Conservation (phyloP, 495 filamentous ascomycete genomes). For the Penicillium odoratum region DNA sequence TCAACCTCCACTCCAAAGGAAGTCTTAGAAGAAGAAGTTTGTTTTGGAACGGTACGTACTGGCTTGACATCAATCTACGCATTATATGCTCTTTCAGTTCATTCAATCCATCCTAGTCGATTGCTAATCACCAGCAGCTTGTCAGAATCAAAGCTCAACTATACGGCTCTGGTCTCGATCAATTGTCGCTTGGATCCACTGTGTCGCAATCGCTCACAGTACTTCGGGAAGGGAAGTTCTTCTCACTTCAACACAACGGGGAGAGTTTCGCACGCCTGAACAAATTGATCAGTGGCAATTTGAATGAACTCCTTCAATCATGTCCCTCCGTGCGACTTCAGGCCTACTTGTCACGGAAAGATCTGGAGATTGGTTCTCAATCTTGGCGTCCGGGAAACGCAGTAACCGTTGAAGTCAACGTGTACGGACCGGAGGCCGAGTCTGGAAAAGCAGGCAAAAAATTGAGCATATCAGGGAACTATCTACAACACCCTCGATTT, state of each 20-base stretch:
- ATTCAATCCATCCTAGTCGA: background rate
- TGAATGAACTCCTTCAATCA: background rate
- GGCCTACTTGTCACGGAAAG: background rate
- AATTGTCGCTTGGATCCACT: background rate
- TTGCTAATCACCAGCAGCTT: background rate
- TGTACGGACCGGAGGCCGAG: background rate
- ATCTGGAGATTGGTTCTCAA: background rate
- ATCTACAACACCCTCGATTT: constrained; percentile 6
- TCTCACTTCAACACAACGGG: background rate
- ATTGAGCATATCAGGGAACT: constrained; percentile 1
- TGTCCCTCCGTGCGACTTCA: background rate
- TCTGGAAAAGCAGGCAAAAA: background rate
- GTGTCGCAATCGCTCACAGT: background rate
- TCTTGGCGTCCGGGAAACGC: background rate
- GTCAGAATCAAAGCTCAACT: background rate
- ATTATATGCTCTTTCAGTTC: too few relatives aligned
- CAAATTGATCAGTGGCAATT: background rate
- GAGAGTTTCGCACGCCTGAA: background rate
- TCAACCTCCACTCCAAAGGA: background rate
- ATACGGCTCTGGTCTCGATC: background rate
- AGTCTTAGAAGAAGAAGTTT: background rate
- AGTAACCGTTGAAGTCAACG: background rate
- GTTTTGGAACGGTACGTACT: background rate
- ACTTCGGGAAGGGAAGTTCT: background rate
- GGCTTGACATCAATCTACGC: background rate